phyloP scores from a whole-genome alignment of 495 filamentous ascomycete genomes.

The Xylaria venustula region DNA sequence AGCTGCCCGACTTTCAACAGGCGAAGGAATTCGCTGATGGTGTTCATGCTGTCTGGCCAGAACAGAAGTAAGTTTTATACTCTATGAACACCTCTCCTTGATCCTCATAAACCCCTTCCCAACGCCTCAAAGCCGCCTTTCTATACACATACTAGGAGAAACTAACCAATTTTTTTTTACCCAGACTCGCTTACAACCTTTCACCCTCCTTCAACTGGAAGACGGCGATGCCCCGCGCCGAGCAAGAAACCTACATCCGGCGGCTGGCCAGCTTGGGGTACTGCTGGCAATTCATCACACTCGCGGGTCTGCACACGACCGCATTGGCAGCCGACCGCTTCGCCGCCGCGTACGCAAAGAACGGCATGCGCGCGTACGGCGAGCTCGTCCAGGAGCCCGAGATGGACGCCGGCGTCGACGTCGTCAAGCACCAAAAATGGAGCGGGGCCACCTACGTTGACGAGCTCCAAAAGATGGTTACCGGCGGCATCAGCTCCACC shows the following conservation, averaged over 20 bases:
- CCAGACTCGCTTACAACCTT: constrained; percentile 90
- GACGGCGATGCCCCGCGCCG: constrained; percentile 85
- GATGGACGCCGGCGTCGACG: constrained; percentile 85
- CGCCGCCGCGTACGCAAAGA: constrained; percentile 72
- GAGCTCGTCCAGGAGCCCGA: constrained; percentile 97
- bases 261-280: constrained; percentile 86
- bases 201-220: constrained; percentile 99
- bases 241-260: constrained; percentile 96
- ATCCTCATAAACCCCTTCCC: neutral
- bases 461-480: constrained; percentile 95
- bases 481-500: constrained; percentile 85
- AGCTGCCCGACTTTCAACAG: constrained; percentile 88
- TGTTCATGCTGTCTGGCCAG: constrained; percentile 90
- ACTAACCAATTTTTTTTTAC: constrained; percentile 11
- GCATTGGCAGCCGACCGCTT: constrained; percentile 89
- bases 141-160: neutral
- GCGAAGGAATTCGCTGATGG: constrained; percentile 93
- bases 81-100: neutral
- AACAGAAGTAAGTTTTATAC: constrained; percentile 74
- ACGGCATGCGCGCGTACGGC: constrained; percentile 95
- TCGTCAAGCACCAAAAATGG: constrained; percentile 99
- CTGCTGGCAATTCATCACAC: constrained; percentile 99
- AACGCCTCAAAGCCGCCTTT: neutral
- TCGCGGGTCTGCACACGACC: constrained; percentile 94
- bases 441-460: constrained; percentile 92